Base-by-base conservation (phyloP, 1,284 basidiomycete species). In the Trametes hirsuta region DNA sequence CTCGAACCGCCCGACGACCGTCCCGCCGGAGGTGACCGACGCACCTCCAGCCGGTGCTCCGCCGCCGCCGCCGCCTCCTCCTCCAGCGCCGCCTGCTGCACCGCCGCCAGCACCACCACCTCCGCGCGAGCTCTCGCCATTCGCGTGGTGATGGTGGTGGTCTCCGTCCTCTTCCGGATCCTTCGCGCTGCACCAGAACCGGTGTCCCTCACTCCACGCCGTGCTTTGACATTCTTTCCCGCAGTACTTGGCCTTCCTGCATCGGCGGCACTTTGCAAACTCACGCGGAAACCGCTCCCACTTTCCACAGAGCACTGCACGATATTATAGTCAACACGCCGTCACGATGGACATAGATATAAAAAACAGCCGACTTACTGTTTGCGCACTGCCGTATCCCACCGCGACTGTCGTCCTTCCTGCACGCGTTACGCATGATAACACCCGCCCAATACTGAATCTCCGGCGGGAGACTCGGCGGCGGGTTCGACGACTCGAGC, bases 361-460 rank as follows among this genome's bases (percentile, higher is more conserved):
- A 14, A 53, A 15, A 10, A 30, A 50, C 47, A 47, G 37, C 21
- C 40, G 9, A 84, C 88, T 73, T 66, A 91, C 90, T 98, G 74
- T 98, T 97, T 4, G 97, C 97, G 80, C 97, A 99, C 75, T 98
- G 97, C 60, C 97, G 79, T 64, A 98, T 96, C 4, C 97, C 97
- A 61, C 95, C 95, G 46, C 91, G 79, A 49, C 81, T 86, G 63
- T 98, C 96, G 71, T 99, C 97, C 81, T 99, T 99, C 72, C 97
- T 82, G 77, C 97, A 99, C 6, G 97, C 97, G 73, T 99, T 99
- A 53, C 97, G 85, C 97, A 99, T 99, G 71, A 98, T 98, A 12
- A 98, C 97, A 3, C 96, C 95, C 0, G 97, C 97, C 97, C 97
- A 99, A 72, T 98, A 98, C 77, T 98, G 95, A 52, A 99, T 97